A percentile compares a stretch with the other conserved stretches of the same genome.
Evolutionary conservation across 768 basidiomycete species (phyloP).

Genomic region (Boletus pseudo-olivaceus): DNA sequence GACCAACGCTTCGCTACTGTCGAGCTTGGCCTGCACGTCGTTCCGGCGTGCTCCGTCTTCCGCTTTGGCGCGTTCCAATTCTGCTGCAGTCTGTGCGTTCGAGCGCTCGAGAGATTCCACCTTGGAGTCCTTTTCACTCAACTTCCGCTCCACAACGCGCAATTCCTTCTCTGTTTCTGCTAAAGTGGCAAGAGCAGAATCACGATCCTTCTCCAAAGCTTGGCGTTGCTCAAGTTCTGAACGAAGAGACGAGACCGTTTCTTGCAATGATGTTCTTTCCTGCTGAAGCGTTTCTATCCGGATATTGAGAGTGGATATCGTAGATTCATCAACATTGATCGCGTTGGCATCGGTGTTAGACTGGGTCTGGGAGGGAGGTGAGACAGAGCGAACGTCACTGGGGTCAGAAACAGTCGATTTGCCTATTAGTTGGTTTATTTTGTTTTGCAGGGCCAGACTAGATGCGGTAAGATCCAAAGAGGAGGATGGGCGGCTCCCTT

Average conservation of each 20-base stretch:
- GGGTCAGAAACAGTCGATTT: slow-evolving; percentile 21
- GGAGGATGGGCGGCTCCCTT: slow-evolving; percentile 17
- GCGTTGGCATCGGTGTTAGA: slow-evolving; percentile 32
- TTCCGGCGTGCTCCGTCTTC: slow-evolving; percentile 41
- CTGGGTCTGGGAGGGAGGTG: slow-evolving; percentile 35
- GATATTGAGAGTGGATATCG: slow-evolving; percentile 21
- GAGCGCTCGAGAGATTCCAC: slow-evolving; percentile 47
- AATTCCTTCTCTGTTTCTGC: slow-evolving; percentile 43
- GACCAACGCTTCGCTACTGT: slow-evolving; percentile 42
- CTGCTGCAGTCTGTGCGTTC: slow-evolving; percentile 34
- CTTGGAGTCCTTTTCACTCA: slow-evolving; percentile 43
- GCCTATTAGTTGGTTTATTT: slow-evolving; percentile 43
- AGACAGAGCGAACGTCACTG: slow-evolving; percentile 11
- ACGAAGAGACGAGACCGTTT: slow-evolving; percentile 24
- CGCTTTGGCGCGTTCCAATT: slow-evolving; percentile 45
- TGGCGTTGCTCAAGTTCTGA: slow-evolving; percentile 24
- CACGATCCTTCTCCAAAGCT: slow-evolving; percentile 41
- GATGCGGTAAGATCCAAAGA: slow-evolving; percentile 38
- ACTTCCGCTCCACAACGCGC: slow-evolving; percentile 38
- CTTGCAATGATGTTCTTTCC: slow-evolving; percentile 62
- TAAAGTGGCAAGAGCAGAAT: slow-evolving; percentile 39
- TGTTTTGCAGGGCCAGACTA: slow-evolving; percentile 44
- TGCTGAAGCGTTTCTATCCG: slow-evolving; percentile 62
- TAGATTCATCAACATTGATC: slow-evolving; percentile 13
- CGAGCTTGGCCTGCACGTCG: slow-evolving; percentile 44